Evolutionary conservation across 192 early-diverging fungal genomes (phyloP), one percentile per base, ranked within the genome.

Genomic region (Chytriomyces sp.): DNA sequence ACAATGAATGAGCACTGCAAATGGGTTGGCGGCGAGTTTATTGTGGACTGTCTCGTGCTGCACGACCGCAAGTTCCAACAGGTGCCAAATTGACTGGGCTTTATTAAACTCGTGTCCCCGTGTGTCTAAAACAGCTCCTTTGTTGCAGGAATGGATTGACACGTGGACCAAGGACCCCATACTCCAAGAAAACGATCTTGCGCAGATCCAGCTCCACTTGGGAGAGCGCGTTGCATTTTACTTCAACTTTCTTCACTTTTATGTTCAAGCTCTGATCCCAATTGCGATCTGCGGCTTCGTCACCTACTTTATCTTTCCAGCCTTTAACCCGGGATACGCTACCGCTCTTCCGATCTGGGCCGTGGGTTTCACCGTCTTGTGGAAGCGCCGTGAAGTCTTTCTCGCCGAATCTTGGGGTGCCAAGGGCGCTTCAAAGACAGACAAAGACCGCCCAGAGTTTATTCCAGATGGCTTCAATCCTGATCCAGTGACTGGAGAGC

Each of bases 171-270:
- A 64, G 16, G 16, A 16, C 16, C 18, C 24, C 26, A 1, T 64
- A 16, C 11, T 64, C 13, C 13, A 16, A 13, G 11, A 13, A 11
- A 23, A 43, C 63, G 16, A 16, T 13, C 63, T 64, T 1, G 16
- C 63, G 63, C 63, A 64, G 24, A 26, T 43, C 16, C 63, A 43
- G 13, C 24, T 16, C 13, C 63, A 28, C 26, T 23, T 93, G 86
- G 96, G 96, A 67, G 95, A 97, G 78, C 91, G 94, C 49, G 87
- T 94, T 44, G 94, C 94, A n/a, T 91, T 89, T 81, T 98, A 97
- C 82, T 97, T 98, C 88, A 94, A 93, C 18, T 98, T 97, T 80
- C 80, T 96, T 3, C 95, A 96, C 82, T 93, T 89, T 77, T 98
- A 97, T 83, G 86, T 93, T 46, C 61, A 92, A 8, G 92, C 89